phyloP scores from a whole-genome alignment of 371 early-diverging fungal species.

The Mucor mucedo region DNA sequence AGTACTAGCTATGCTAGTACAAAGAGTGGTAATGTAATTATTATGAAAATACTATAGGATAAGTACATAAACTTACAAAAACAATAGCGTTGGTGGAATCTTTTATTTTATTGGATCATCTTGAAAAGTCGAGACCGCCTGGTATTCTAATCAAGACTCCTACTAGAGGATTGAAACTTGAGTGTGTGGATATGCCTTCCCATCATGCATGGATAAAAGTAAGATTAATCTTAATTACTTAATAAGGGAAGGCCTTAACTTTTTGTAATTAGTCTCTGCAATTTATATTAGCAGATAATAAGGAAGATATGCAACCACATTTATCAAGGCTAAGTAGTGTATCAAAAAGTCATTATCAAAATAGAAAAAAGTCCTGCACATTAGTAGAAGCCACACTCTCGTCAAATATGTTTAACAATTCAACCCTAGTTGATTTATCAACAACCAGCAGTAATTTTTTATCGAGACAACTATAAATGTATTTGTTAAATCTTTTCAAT shows the following conservation, averaged over 20 bases:
- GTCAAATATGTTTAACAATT: neutral
- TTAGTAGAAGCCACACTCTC: neutral
- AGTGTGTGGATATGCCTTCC: slow-evolving; percentile 57
- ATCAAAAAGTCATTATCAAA: neutral
- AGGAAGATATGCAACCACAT: neutral
- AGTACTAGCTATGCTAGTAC: slow-evolving; percentile 38
- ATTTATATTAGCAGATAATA: neutral
- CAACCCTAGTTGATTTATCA: neutral
- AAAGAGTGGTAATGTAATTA: slow-evolving; percentile 44
- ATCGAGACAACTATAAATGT: neutral
- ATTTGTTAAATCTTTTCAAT: no score
- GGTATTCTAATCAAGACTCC: slow-evolving; percentile 64
- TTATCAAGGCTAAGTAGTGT: neutral
- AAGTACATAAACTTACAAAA: neutral
- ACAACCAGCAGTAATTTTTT: neutral
- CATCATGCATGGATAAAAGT: slow-evolving; percentile 62
- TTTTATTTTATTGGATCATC: slow-evolving; percentile 41
- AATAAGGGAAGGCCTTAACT: neutral
- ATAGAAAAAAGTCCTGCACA: neutral
- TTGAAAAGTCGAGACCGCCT: slow-evolving; percentile 42
- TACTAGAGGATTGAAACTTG: slow-evolving; percentile 62
- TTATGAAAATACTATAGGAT: neutral
- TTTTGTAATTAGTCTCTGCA: neutral
- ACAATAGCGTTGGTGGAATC: slow-evolving; percentile 49
- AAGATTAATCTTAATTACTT: neutral